Percentiles rank a stretch among this genome's conserved stretches.
Conservation (phyloP, 768 basidiomycete genomes). For the Tricholoma terreum region DNA sequence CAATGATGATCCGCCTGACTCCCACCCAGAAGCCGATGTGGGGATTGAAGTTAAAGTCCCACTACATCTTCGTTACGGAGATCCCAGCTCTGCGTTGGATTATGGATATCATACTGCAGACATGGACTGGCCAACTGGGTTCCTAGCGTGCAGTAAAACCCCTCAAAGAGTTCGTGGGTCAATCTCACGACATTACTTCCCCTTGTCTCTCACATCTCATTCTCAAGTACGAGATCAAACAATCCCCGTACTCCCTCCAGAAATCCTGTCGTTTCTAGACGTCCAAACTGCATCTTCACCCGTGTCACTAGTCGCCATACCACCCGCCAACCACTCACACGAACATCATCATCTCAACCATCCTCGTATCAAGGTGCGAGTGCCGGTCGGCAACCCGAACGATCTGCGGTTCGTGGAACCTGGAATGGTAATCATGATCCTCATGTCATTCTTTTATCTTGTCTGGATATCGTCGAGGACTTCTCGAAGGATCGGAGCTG, state of each 20-base stretch:
- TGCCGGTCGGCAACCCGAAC: slow-evolving; percentile 35
- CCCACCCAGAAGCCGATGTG: neutral
- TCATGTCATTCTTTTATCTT: slow-evolving; percentile 37
- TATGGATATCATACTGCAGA: slow-evolving; percentile 25
- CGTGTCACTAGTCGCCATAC: slow-evolving; percentile 18
- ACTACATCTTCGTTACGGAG: slow-evolving; percentile 45
- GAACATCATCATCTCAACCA: slow-evolving; percentile 3
- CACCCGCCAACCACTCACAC: neutral
- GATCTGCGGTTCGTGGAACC: slow-evolving; percentile 42
- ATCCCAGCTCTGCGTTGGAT: slow-evolving; percentile 10
- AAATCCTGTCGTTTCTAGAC: slow-evolving; percentile 17
- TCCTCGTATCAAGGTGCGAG: slow-evolving; percentile 20
- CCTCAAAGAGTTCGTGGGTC: slow-evolving; percentile 13
- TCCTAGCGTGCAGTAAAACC: slow-evolving; percentile 34
- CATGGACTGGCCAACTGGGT: slow-evolving; percentile 36
- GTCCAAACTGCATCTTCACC: neutral
- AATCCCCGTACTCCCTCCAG: slow-evolving; percentile 9
- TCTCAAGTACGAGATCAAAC: slow-evolving; percentile 3
- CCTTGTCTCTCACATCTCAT: neutral
- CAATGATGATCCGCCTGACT: neutral
- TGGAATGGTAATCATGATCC: slow-evolving; percentile 36
- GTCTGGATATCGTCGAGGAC: slow-evolving; percentile 26
- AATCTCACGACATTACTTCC: neutral
- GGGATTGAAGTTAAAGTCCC: slow-evolving; percentile 37
- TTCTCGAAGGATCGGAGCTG: slow-evolving; percentile 5